These are phyloP conservation scores for Cytospora piceicola DNA, from an alignment of 2,329 filamentous ascomycete species.

Conservation along the genomic window DNA sequence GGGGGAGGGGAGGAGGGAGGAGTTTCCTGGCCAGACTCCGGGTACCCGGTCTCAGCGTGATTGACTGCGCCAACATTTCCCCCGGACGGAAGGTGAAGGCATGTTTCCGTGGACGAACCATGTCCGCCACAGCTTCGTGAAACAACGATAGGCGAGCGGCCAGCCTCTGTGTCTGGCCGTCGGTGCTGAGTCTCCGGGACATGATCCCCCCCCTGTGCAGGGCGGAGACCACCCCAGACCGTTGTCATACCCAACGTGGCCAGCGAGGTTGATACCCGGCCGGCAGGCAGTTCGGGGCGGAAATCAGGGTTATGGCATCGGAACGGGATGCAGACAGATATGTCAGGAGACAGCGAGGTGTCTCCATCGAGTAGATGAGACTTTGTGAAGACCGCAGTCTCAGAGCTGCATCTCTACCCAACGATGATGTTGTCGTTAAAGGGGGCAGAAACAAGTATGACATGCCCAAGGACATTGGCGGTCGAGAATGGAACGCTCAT, in stretches of 20 bases:
- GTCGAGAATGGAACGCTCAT: neutral
- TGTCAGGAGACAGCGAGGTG: slow-evolving; percentile 7
- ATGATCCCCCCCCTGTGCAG: slow-evolving; percentile 7
- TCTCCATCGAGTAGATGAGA: slow-evolving; percentile 15
- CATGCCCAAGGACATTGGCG: neutral
- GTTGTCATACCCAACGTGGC: slow-evolving; percentile 12
- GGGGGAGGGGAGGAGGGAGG: slow-evolving; percentile 10
- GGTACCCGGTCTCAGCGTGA: slow-evolving; percentile 5
- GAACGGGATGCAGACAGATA: slow-evolving; percentile 6
- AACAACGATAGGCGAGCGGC: slow-evolving; percentile 17
- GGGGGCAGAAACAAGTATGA: neutral
- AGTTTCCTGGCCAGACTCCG: slow-evolving; percentile 15
- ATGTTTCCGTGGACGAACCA: slow-evolving; percentile 9
- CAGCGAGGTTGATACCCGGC: neutral
- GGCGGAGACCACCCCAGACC: slow-evolving; percentile 15
- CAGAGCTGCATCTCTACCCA: slow-evolving; percentile 24
- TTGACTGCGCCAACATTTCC: slow-evolving; percentile 12
- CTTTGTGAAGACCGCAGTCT: slow-evolving; percentile 15
- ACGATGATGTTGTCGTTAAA: neutral
- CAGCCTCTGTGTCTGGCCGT: slow-evolving; percentile 15
- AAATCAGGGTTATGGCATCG: slow-evolving; percentile 8
- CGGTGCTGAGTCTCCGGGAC: neutral
- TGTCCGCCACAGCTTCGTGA: slow-evolving; percentile 18
- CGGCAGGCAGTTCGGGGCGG: slow-evolving; percentile 7
- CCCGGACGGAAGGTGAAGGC: slow-evolving; percentile 7